Base-by-base conservation (phyloP, 305 asterid species). In the Lippia alba region DNA sequence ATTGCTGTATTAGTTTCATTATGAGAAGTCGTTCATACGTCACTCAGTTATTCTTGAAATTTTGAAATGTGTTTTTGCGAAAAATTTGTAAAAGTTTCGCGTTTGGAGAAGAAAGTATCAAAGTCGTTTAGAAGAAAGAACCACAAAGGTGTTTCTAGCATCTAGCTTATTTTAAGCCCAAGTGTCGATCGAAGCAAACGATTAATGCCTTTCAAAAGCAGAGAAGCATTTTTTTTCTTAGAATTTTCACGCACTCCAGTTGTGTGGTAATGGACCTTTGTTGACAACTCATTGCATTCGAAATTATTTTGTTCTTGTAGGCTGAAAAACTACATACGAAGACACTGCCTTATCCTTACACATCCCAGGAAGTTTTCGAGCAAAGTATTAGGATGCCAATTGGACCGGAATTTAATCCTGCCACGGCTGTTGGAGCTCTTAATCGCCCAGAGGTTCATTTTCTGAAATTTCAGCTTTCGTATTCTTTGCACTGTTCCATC, bases 341-440 rank as follows among this genome's bases (percentile, higher is more conserved):
- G 88, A 84, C 94, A 14, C 78, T 92, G 62, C 99, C 99, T 15
- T 94, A 78, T 77, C 99, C 99, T 3, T 88, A 48, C 84, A 89
- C 91, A 12, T 90, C 97, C 6, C 76, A 79, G 67, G 99, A 90
- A 72, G 90, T 87, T 61, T 92, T 78, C 59, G 97, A 91, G 46
- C 94, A 83, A 76, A 90, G 97, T 74, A 81, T 87, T 32, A 89
- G 98, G 63, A 87, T 87, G 96, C 98, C 99, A 39, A 87, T 94
- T 61, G 98, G 98, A 56, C 99, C 99, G 12, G 98, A 92, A 63
- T 91, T 77, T 64, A 88, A 94, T 81, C 98, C 99, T 11, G 89
- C 67, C 30, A 78, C 89, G 20, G 78, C 96, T 34, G 33, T 83
- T 66, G 91, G 90, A 60, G 93, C 97, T 73, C 96, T 94, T 46